These are phyloP conservation scores for Globisporangium nagaii DNA, from an alignment of 352 stramenopile species.

Conservation along the genomic window DNA sequence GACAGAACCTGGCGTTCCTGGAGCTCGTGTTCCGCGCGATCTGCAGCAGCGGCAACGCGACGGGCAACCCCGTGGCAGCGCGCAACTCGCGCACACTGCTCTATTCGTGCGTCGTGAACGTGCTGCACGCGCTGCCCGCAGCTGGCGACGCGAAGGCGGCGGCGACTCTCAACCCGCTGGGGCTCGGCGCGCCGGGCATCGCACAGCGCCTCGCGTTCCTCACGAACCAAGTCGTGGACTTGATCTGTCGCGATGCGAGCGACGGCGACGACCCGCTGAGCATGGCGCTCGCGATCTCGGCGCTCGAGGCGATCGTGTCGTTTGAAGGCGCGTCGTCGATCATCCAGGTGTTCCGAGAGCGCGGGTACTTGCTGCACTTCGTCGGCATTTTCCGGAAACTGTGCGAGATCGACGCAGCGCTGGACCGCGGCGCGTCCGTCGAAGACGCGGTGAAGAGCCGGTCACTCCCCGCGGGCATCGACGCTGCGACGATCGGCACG, in stretches of 20 bases:
- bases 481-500: constrained; percentile 61
- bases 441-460: constrained; percentile 35
- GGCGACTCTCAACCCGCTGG: constrained; percentile 7
- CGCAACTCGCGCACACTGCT: constrained; percentile 73
- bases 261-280: constrained; percentile 73
- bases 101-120: constrained; percentile 73
- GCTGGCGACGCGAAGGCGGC: constrained; percentile 6
- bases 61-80: constrained; percentile 66
- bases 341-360: constrained; percentile 58
- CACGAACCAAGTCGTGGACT: constrained; percentile 54
- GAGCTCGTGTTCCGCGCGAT: constrained; percentile 65
- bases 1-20: constrained; percentile 43
- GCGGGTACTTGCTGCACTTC: constrained; percentile 76
- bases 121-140: constrained; percentile 45
- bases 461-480: constrained; percentile 41
- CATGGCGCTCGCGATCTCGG: constrained; percentile 75
- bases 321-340: constrained; percentile 44
- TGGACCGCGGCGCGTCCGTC: constrained; percentile 37
- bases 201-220: constrained; percentile 21
- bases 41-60: constrained; percentile 46
- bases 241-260: constrained; percentile 70
- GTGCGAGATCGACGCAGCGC: constrained; percentile 59
- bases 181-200: not conserved
- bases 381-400: constrained; percentile 72
- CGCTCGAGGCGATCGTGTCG: constrained; percentile 58